Evolutionary conservation across 495 filamentous ascomycete genomes (phyloP).

Genomic region (Tuber aestivum): DNA sequence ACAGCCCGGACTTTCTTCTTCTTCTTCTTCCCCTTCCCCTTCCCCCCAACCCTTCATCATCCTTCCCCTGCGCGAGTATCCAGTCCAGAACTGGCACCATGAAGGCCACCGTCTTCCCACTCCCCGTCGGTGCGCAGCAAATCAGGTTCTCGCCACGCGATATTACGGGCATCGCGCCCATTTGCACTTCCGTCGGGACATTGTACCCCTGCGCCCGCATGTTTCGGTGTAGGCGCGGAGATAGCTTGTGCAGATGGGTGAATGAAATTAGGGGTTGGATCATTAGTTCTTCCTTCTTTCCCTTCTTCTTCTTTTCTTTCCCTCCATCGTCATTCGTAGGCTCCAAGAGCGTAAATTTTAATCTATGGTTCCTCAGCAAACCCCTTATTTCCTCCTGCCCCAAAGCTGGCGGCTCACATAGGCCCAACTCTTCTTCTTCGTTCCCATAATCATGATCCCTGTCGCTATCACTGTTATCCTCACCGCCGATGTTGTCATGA

Average conservation of each 20-base stretch:
- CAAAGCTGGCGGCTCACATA: conserved; percentile 6
- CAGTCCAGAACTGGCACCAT: conserved; percentile 76
- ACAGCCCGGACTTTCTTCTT: conserved; percentile 62
- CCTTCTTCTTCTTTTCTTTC: conserved; percentile 50
- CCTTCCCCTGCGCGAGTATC: conserved; percentile 52
- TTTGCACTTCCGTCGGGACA: conserved; percentile 87
- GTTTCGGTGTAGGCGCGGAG: conserved; percentile 66
- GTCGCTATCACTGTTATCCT: conserved; percentile 7
- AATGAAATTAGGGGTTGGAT: conserved; percentile 71
- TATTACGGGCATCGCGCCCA: conserved; percentile 74
- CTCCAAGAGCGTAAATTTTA: conserved; percentile 71
- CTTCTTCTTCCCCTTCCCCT: conserved; percentile 43
- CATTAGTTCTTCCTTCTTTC: conserved; percentile 57
- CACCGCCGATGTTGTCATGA: neutral
- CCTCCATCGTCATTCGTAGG: conserved; percentile 41
- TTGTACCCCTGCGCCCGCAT: conserved; percentile 75
- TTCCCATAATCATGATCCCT: conserved; percentile 7
- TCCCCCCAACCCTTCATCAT: conserved; percentile 9
- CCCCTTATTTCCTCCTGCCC: conserved; percentile 55
- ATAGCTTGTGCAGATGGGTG: conserved; percentile 58
- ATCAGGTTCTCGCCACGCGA: conserved; percentile 54
- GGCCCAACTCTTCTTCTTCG: conserved; percentile 12
- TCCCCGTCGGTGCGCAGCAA: conserved; percentile 87
- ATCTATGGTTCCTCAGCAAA: conserved; percentile 71
- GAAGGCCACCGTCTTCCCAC: conserved; percentile 94